Base-by-base conservation (phyloP, 106 monocot species). In the Dioscorea alata region DNA sequence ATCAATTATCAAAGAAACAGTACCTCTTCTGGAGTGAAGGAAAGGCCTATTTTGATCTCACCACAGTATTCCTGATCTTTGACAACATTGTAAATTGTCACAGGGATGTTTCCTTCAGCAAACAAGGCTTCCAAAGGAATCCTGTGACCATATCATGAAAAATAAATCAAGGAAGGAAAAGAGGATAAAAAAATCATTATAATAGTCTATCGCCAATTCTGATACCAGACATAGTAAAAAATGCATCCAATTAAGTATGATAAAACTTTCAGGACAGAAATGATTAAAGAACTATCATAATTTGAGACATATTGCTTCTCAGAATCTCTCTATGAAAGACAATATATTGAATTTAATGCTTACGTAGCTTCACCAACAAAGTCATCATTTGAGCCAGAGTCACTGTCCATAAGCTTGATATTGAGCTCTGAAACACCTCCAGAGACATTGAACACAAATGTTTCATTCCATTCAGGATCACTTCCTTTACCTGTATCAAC, bases 401-500 rank as follows among this genome's bases (percentile, higher is more conserved):
- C 86, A 52, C 79, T 82, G 61, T 86, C 86, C 82, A 86, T 82
- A 19, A 86, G 79, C 73, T 76, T 86, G 64, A 86, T 76, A 24
- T 23, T 70, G 68, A 86, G 78, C 33, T 82, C 82, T 28, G 82
- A 50, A 23, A 70, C 82, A 59, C 66, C 57, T 34, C 62, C 64
- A 50, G 86, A 76, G 57, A 82, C 69, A 16, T 52, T 86, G 65
- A 86, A 86, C 23, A 86, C 65, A 59, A 86, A 86, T 18, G 19
- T 79, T 49, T 86, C 79, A 21, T 86, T 82, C 86, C 86, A 86
- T 56, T 86, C 86, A 51, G 86, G 82, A n/a, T 86, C 82, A 22
- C 31, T 61, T 69, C 86, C 86, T 76, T 86, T 75, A 32, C 82
- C 82, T 86, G 70, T 48, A 63, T 35, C 28, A 32, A 63, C 23